These are phyloP conservation scores for Saccharomycopsis fermentans DNA, from an alignment of 805 yeast species.

Conservation along the genomic window DNA sequence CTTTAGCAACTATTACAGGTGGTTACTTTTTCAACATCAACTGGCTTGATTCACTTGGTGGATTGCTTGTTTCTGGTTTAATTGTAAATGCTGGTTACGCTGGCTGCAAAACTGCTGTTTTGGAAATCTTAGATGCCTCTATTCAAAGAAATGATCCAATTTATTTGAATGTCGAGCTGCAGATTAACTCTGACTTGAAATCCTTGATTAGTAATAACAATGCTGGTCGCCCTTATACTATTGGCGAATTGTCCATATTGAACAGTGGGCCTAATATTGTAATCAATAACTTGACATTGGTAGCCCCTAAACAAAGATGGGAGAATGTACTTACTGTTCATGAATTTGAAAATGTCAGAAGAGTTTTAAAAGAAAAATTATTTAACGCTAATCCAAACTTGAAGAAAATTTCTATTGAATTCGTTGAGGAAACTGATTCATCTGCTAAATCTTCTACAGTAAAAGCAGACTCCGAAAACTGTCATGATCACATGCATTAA, in stretches of 20 bases:
- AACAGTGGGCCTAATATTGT: slow-evolving; percentile 51
- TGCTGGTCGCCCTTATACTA: slow-evolving; percentile 27
- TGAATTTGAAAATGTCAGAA: slow-evolving; percentile 33
- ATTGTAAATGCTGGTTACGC: slow-evolving; percentile 78
- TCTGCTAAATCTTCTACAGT: not conserved
- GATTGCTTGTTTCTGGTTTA: slow-evolving; percentile 70
- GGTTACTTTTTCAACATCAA: slow-evolving; percentile 69
- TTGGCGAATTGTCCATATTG: slow-evolving; percentile 37
- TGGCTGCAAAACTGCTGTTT: slow-evolving; percentile 58
- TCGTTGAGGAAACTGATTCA: slow-evolving; percentile 12
- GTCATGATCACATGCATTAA: not conserved
- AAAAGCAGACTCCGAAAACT: not conserved
- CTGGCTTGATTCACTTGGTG: slow-evolving; percentile 91
- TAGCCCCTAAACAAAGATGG: slow-evolving; percentile 37
- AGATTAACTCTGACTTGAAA: slow-evolving; percentile 28
- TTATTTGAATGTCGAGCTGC: slow-evolving; percentile 33
- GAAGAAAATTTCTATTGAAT: slow-evolving; percentile 18
- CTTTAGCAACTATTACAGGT: slow-evolving; percentile 76
- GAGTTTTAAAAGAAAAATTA: slow-evolving; percentile 15
- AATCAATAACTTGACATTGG: slow-evolving; percentile 27
- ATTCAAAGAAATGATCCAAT: slow-evolving; percentile 40
- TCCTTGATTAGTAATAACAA: slow-evolving; percentile 34
- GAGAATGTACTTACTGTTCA: slow-evolving; percentile 31
- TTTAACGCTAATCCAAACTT: slow-evolving; percentile 10
- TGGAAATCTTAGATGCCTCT: slow-evolving; percentile 72